Evolutionary conservation across 169 alveolate genomes (phyloP), one percentile per base, ranked within the genome.

Genomic region (Eimeria necatrix): DNA sequence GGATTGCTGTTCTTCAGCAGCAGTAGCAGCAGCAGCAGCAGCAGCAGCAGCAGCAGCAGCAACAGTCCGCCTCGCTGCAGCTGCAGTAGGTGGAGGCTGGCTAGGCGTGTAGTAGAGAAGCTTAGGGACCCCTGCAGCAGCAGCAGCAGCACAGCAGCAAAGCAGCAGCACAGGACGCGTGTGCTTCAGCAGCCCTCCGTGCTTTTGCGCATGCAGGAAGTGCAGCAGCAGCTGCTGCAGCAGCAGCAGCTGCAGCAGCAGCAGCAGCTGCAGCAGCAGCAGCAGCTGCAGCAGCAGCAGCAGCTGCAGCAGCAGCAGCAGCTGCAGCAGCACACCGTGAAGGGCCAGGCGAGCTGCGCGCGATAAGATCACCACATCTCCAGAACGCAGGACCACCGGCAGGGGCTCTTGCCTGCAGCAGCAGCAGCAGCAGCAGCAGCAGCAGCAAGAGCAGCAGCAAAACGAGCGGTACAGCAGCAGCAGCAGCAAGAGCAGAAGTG

Each of bases 351-450:
- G 93, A 26, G 93, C 93, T 10, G 70, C 41, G n/a, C 93, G 83
- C 48, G 84, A 61, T 20, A 86, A 83, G 20, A 86, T 73, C n/a
- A 86, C 83, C 49, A 86, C 80, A 68, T 86, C 93, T 9, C 93
- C 93, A 48, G 93, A 86, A 2, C 93, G 93, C 73, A 86, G 93
- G 14, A 86, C 93, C 14, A 86, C 24, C 2, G 93, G 81, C 80
- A 56, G 68, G 49, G 93, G 93, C 61, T 49, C 84, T 2, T 56
- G 68, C 61, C 93, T 86, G 83, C 16, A 59, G 14, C 52, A 60
- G 41, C 84, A 60, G 64, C 80, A 61, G 22, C 51, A 51, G 22
- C 12, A 10, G 12, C 46, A 6, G 22, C 76, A 14, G 18, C 76
- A n/a, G 26, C 5, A 64, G 18, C 18, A 9, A 24, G 32, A 64